Evolutionary conservation across 2,329 filamentous ascomycete genomes (phyloP).

Genomic region (Venturia aucupariae): DNA sequence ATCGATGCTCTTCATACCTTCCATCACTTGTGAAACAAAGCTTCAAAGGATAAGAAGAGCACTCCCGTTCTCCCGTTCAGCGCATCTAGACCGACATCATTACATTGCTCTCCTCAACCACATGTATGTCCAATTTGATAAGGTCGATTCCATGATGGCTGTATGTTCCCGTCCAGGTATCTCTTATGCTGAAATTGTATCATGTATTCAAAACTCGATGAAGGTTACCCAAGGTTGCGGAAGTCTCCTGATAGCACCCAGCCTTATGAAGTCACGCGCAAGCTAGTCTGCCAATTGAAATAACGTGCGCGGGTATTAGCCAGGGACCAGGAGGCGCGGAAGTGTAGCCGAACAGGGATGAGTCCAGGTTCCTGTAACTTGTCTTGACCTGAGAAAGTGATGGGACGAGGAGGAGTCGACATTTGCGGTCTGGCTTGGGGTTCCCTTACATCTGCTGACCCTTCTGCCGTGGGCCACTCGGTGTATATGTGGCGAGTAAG

Average conservation of each 20-base stretch:
- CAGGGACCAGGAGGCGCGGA: conserved; percentile 5
- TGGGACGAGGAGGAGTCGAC: neutral
- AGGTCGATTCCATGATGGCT: too few relatives aligned
- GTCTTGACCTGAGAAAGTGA: neutral
- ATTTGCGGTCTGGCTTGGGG: neutral
- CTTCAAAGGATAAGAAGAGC: too few relatives aligned
- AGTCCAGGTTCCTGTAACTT: neutral
- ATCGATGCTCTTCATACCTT: too few relatives aligned
- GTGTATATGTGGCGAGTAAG: conserved; percentile 2
- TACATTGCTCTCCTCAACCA: too few relatives aligned
- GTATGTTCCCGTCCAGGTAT: neutral
- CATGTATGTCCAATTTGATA: too few relatives aligned
- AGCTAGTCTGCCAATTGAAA: neutral
- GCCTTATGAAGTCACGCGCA: neutral
- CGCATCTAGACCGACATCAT: too few relatives aligned
- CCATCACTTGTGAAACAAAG: too few relatives aligned
- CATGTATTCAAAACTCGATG: neutral
- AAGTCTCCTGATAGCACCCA: neutral
- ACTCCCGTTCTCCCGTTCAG: too few relatives aligned
- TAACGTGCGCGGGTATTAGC: too few relatives aligned
- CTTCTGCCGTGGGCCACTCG: neutral
- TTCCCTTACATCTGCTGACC: conserved; percentile 9
- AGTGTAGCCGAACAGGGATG: conserved; percentile 3
- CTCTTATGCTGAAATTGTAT: neutral
- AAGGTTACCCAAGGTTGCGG: neutral